These are phyloP conservation scores for Phlebiopsis flavidoalba DNA, from an alignment of 768 basidiomycete genomes.

Conservation along the genomic window DNA sequence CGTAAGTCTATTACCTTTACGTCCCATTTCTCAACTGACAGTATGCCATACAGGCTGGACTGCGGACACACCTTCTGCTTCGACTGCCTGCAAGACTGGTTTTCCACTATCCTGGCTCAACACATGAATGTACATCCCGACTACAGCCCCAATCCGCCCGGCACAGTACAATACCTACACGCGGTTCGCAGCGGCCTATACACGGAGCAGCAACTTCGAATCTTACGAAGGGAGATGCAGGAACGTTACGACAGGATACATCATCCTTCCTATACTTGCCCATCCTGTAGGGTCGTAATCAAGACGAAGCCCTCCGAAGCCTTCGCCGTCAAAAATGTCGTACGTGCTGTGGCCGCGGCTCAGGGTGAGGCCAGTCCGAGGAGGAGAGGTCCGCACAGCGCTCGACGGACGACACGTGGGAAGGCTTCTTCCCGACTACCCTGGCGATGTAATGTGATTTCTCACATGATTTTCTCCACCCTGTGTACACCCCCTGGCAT, in stretches of 20 bases:
- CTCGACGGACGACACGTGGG: conserved; percentile 14
- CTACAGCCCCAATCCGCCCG: conserved; percentile 25
- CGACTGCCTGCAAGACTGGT: conserved; percentile 53
- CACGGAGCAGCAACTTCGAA: background rate
- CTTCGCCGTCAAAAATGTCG: conserved; percentile 55
- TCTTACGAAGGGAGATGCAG: conserved; percentile 6
- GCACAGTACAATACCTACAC: background rate
- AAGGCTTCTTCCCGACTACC: conserved; percentile 18
- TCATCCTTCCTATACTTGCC: conserved; percentile 59
- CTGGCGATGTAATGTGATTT: background rate
- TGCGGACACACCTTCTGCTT: conserved; percentile 74
- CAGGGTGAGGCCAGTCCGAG: conserved; percentile 43
- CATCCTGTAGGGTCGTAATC: conserved; percentile 54
- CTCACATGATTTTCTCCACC: background rate
- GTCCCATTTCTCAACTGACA: background rate
- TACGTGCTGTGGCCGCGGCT: conserved; percentile 43
- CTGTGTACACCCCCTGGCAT: background rate
- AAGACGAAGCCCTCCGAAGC: conserved; percentile 50
- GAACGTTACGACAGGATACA: conserved; percentile 13
- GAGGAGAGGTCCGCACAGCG: background rate
- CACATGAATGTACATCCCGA: conserved; percentile 45
- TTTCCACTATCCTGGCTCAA: conserved; percentile 41
- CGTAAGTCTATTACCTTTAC: conserved; percentile 35
- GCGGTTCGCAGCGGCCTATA: conserved; percentile 9
- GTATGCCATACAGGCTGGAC: conserved; percentile 40